Evolutionary conservation across 805 yeast genomes (phyloP).

Genomic region (Debaryomyces tyrocola): DNA sequence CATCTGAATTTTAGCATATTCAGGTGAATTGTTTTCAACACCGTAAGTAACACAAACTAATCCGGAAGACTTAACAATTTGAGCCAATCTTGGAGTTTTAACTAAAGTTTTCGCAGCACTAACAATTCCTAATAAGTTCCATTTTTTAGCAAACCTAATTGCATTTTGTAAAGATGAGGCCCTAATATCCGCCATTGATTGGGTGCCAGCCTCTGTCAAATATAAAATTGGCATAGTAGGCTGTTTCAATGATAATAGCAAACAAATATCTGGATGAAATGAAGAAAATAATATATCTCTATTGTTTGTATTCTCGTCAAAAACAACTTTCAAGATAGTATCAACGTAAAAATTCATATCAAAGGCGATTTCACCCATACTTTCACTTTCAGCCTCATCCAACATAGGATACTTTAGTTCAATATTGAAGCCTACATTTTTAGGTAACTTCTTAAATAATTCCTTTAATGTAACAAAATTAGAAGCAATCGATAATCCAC

Average conservation of each 20-base stretch:
- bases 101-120: constrained; percentile 84
- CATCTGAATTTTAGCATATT: constrained; percentile 79
- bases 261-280: constrained; percentile 92
- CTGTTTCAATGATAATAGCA: constrained; percentile 83
- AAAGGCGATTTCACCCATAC: constrained; percentile 79
- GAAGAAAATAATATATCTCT: constrained; percentile 89
- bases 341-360: constrained; percentile 89
- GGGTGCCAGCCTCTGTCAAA: constrained; percentile 85
- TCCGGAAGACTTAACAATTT: constrained; percentile 88
- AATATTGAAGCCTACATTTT: constrained; percentile 86
- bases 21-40: constrained; percentile 78
- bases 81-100: constrained; percentile 85
- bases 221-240: constrained; percentile 90
- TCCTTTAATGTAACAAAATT: constrained; percentile 88
- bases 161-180: constrained; percentile 89
- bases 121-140: constrained; percentile 91
- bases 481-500: constrained; percentile 89
- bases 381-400: constrained; percentile 87
- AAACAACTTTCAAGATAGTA: constrained; percentile 76
- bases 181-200: constrained; percentile 83
- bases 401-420: constrained; percentile 95
- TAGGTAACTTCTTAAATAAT: constrained; percentile 77
- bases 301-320: constrained; percentile 68
- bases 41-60: constrained; percentile 95
- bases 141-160: constrained; percentile 81